Conservation (phyloP, 495 filamentous ascomycete species). For the Oleoguttula mirabilis region DNA sequence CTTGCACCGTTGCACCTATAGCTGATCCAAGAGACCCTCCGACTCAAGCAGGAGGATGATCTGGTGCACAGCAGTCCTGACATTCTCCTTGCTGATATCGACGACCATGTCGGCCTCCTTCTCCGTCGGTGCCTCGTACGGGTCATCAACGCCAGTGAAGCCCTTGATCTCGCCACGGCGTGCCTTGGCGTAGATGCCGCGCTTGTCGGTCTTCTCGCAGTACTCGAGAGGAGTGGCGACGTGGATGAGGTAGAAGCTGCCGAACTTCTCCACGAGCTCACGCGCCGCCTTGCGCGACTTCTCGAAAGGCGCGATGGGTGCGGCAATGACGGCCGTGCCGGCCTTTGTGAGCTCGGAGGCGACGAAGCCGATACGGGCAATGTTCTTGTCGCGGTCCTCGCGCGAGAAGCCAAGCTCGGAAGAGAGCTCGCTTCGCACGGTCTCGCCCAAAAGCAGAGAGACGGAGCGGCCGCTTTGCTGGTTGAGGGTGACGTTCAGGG, state of each 20-base stretch:
- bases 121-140: conserved; percentile 78
- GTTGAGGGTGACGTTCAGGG: conserved; percentile 93
- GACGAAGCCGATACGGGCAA: conserved; percentile 92
- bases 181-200: conserved; percentile 77
- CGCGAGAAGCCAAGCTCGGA: conserved; percentile 91
- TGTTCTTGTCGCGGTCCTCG: conserved; percentile 89
- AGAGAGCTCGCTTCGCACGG: conserved; percentile 82
- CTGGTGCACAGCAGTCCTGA: conserved; percentile 91
- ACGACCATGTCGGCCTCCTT: conserved; percentile 72
- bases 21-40: conserved; percentile 63
- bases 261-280: conserved; percentile 74
- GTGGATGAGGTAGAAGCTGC: conserved; percentile 87
- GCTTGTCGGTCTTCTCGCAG: conserved; percentile 90
- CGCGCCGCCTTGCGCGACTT: conserved; percentile 58
- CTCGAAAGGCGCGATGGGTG: conserved; percentile 94
- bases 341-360: conserved; percentile 86
- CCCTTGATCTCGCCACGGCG: conserved; percentile 89
- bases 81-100: conserved; percentile 70
- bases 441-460: conserved; percentile 87
- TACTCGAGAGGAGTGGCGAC: conserved; percentile 85
- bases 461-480: conserved; percentile 95
- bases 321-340: conserved; percentile 89
- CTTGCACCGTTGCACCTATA: conserved; percentile 24
- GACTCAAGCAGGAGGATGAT: conserved; percentile 88
- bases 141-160: conserved; percentile 97